A percentile compares a stretch with the other conserved stretches of the same genome.
phyloP scores from a whole-genome alignment of 169 alveolate genomes.

The Eimeria maxima region DNA sequence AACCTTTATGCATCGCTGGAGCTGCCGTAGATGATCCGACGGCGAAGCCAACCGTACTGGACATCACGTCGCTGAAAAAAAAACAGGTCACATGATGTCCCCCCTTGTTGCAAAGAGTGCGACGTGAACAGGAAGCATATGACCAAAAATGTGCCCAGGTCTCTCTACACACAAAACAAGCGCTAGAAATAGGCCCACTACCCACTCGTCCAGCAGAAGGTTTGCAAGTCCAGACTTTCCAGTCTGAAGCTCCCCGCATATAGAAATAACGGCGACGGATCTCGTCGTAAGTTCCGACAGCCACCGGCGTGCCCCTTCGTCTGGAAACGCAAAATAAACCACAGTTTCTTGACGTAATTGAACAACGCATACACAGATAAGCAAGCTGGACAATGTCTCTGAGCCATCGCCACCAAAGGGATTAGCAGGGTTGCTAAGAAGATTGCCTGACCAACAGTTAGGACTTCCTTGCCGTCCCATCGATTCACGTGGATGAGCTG shows the following conservation, averaged over 20 bases:
- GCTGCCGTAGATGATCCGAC: conserved; percentile 75
- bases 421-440: background rate
- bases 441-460: conserved; percentile 74
- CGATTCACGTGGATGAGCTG: conserved; percentile 83
- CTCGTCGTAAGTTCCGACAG: conserved; percentile 63
- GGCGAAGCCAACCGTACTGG: conserved; percentile 73
- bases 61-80: conserved; percentile 49
- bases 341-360: background rate
- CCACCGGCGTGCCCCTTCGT: conserved; percentile 79
- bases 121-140: background rate
- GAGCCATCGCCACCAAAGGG: background rate
- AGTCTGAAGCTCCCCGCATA: conserved; percentile 79
- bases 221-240: conserved; percentile 81
- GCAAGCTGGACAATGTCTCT: background rate
- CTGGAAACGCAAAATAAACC: background rate
- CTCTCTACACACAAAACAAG: background rate
- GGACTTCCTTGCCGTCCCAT: conserved; percentile 84
- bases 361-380: background rate
- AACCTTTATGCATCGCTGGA: conserved; percentile 24
- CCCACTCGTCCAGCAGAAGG: conserved; percentile 78
- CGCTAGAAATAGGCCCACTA: background rate
- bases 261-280: conserved; percentile 74
- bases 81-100: background rate
- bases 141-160: background rate
- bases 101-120: background rate